Percentiles rank a stretch among this genome's conserved stretches.
Conservation (phyloP, 352 stramenopile genomes). For the Pythium myriotylum region DNA sequence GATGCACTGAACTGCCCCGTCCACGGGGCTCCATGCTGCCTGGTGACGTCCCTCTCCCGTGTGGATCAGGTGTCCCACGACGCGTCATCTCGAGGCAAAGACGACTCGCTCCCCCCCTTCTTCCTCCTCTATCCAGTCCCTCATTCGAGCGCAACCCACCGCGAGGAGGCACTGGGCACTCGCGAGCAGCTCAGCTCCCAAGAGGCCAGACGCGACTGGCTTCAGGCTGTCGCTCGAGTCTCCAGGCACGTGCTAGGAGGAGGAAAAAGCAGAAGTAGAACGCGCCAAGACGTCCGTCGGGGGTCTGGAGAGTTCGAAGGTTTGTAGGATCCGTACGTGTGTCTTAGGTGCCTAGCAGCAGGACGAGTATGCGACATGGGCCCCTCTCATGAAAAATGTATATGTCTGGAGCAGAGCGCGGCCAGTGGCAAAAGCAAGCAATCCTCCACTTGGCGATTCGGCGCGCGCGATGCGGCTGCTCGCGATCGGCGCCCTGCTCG, state of each 20-base stretch:
- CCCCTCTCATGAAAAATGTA: neutral
- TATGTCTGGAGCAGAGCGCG: neutral
- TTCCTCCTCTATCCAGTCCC: too few relatives aligned
- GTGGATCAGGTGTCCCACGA: neutral
- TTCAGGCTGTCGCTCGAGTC: neutral
- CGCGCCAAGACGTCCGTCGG: too few relatives aligned
- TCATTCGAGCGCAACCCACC: too few relatives aligned
- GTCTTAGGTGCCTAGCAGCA: too few relatives aligned
- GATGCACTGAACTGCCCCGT: neutral
- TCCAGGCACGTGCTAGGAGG: neutral
- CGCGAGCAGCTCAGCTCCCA: neutral
- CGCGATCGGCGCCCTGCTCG: neutral
- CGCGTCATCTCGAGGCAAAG: neutral
- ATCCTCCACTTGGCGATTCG: neutral
- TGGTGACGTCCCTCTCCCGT: neutral
- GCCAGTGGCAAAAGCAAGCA: neutral
- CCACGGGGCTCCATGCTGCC: neutral
- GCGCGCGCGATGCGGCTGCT: neutral
- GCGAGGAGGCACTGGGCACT: too few relatives aligned
- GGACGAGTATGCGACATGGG: too few relatives aligned
- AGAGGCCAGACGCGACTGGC: neutral
- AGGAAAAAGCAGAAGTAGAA: neutral
- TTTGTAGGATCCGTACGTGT: too few relatives aligned
- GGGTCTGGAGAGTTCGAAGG: too few relatives aligned
- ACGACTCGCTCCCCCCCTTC: too few relatives aligned